Conservation (phyloP, 176 grass and related monocot species). For the Pontederia paniculata region DNA sequence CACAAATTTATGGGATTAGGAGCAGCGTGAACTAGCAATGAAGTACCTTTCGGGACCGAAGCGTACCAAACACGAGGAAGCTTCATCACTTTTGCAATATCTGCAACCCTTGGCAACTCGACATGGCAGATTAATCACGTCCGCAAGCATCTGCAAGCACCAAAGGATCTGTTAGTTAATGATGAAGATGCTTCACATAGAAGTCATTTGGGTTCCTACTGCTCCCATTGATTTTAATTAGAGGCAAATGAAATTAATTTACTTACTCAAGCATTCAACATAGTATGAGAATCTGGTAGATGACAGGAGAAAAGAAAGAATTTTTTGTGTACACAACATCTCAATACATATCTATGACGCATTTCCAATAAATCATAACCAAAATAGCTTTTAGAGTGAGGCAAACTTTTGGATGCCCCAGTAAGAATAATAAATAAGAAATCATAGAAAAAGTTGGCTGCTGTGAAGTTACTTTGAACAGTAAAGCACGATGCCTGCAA, state of each 20-base stretch:
- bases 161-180: slow-evolving; percentile 11
- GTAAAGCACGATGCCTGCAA: slow-evolving; percentile 83
- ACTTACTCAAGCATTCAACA: neutral
- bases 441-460: neutral
- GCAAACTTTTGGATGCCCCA: neutral
- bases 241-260: neutral
- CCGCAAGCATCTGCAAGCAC: slow-evolving; percentile 57
- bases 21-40: no score
- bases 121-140: slow-evolving; percentile 77
- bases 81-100: slow-evolving; percentile 83
- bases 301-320: no score
- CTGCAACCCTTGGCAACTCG: slow-evolving; percentile 92
- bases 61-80: slow-evolving; percentile 79
- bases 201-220: neutral
- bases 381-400: neutral
- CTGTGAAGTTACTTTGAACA: slow-evolving; percentile 55
- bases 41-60: slow-evolving; percentile 82
- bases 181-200: neutral
- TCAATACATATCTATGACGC: no score
- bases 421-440: slow-evolving; percentile 1
- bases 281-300: no score
- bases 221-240: neutral
- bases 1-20: no score
- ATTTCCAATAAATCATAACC: no score
- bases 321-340: no score